Conservation (phyloP, 768 basidiomycete species). For the Mycena amicta region DNA sequence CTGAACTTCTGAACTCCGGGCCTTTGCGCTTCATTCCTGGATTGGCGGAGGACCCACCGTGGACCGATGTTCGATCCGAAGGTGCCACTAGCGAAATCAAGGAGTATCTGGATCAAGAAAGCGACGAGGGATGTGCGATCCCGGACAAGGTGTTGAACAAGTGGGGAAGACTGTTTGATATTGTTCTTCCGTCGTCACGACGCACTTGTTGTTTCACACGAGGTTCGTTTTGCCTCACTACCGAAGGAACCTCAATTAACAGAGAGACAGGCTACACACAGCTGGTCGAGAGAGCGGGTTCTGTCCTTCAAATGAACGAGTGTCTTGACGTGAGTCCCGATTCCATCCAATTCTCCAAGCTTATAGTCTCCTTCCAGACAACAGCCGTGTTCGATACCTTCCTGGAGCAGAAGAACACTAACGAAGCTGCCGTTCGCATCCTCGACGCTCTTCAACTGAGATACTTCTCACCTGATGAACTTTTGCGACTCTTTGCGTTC, state of each 20-base stretch:
- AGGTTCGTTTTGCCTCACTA: conserved; percentile 47
- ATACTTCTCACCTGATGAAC: conserved; percentile 75
- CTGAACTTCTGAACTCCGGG: conserved; percentile 18
- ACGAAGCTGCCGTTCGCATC: conserved; percentile 77
- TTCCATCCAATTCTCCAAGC: not conserved
- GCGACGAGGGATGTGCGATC: not conserved
- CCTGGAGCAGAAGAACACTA: conserved; percentile 72
- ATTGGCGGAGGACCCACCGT: not conserved
- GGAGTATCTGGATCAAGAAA: conserved; percentile 14
- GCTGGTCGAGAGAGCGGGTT: conserved; percentile 77
- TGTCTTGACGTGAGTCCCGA: conserved; percentile 54
- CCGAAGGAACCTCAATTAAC: not conserved
- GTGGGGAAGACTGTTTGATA: conserved; percentile 83
- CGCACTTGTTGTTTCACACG: conserved; percentile 82
- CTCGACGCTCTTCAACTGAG: conserved; percentile 84
- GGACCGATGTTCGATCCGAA: not conserved
- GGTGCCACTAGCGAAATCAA: not conserved
- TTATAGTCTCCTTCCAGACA: conserved; percentile 38
- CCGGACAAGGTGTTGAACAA: conserved; percentile 52
- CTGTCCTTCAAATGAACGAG: conserved; percentile 74
- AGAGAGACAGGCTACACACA: conserved; percentile 63
- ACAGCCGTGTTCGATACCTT: conserved; percentile 74
- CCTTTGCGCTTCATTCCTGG: conserved; percentile 60
- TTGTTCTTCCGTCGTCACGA: conserved; percentile 62
- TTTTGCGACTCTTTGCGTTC: conserved; percentile 42